A percentile compares a stretch with the other conserved stretches of the same genome.
phyloP scores from a whole-genome alignment of 176 grass and related monocot genomes.

The Raddia distichophylla region DNA sequence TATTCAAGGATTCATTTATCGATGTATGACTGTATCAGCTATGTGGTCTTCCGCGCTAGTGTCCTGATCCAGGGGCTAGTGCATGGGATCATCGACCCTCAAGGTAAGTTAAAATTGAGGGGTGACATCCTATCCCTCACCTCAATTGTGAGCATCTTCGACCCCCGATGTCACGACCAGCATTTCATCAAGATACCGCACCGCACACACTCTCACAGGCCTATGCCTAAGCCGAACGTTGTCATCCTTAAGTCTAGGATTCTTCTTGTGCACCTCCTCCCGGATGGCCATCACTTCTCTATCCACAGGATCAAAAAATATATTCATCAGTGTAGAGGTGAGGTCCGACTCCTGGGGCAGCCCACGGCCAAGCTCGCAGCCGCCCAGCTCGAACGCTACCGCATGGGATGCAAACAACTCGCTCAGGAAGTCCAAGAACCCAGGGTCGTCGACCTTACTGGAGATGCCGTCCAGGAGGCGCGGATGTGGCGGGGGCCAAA shows the following conservation, averaged over 20 bases:
- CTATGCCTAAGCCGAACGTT: conserved; percentile 61
- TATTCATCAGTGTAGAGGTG: conserved; percentile 58
- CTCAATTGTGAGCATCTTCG: conserved; percentile 77
- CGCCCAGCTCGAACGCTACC: conserved; percentile 66
- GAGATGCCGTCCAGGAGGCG: conserved; percentile 55
- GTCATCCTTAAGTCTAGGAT: conserved; percentile 62
- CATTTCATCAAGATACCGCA: conserved; percentile 79
- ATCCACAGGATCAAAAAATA: conserved; percentile 83
- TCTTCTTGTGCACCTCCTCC: conserved; percentile 81
- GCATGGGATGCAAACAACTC: conserved; percentile 58
- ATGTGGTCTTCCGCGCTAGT: too few species aligned
- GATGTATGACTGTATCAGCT: too few species aligned
- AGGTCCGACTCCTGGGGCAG: conserved; percentile 73
- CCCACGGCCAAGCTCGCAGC: conserved; percentile 64
- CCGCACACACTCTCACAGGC: conserved; percentile 74
- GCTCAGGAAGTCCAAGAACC: conserved; percentile 52
- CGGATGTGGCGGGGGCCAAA: conserved; percentile 57
- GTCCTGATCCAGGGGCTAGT: too few species aligned
- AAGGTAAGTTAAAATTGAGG: too few species aligned
- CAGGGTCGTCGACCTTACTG: conserved; percentile 60
- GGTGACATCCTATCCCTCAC: conserved; percentile 63
- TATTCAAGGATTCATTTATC: too few species aligned
- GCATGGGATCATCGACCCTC: too few species aligned
- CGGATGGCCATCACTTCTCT: conserved; percentile 66
- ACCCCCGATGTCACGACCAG: conserved; percentile 75